These are phyloP conservation scores for Pachysolen tannophilus DNA, from an alignment of 805 yeast genomes.

Conservation along the genomic window DNA sequence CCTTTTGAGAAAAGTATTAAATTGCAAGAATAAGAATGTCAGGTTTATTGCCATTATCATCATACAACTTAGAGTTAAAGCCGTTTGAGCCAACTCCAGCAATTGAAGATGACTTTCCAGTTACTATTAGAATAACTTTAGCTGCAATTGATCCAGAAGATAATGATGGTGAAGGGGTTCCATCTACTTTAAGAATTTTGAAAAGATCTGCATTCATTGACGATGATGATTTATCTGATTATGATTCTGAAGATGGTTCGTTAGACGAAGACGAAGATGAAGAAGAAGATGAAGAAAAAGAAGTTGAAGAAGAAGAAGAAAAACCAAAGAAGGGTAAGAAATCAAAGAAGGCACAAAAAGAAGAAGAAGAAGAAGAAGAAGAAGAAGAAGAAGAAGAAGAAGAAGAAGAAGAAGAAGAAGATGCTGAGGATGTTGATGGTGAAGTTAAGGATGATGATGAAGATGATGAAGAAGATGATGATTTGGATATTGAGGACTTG, in stretches of 20 bases:
- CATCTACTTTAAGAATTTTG: constrained; percentile 84
- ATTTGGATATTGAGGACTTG: constrained; percentile 49
- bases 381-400: constrained; percentile 19
- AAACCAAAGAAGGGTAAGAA: constrained; percentile 23
- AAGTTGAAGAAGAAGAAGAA: constrained; percentile 26
- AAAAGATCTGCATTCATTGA: constrained; percentile 48
- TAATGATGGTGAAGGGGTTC: constrained; percentile 70
- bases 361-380: constrained; percentile 21
- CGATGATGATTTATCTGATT: constrained; percentile 37
- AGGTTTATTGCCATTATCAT: constrained; percentile 72
- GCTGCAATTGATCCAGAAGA: constrained; percentile 94
- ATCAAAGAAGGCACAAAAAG: constrained; percentile 25
- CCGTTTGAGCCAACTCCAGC: constrained; percentile 90
- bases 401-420: constrained; percentile 27
- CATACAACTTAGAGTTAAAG: constrained; percentile 75
- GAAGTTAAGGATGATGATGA: constrained; percentile 34
- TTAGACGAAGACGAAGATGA: constrained; percentile 20
- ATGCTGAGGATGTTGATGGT: constrained; percentile 40
- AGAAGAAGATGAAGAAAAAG: constrained; percentile 22
- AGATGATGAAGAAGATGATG: constrained; percentile 42
- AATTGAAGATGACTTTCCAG: constrained; percentile 77
- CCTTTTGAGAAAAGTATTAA: no score
- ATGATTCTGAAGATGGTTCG: constrained; percentile 36
- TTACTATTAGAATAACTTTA: constrained; percentile 84
- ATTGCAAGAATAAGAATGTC: constrained; percentile 39